These are phyloP conservation scores for Biscogniauxia marginata DNA, from an alignment of 2,329 filamentous ascomycete genomes.

Conservation along the genomic window DNA sequence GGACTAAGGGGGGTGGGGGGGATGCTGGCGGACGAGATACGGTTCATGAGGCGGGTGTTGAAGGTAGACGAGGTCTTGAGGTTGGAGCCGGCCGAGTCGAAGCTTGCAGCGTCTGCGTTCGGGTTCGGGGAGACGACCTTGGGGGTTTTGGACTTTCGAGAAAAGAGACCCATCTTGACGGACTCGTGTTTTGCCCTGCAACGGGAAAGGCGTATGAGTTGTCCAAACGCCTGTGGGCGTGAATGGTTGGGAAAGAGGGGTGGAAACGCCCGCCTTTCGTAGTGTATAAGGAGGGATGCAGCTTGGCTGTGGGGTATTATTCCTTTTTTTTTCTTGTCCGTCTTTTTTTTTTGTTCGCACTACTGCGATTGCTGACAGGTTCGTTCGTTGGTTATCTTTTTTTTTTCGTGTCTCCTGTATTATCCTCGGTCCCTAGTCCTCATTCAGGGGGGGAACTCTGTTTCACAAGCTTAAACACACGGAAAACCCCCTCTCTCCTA, in stretches of 20 bases:
- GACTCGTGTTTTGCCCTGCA: background rate
- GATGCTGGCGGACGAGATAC: slow-evolving; percentile 50
- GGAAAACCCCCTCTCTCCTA: too few species aligned
- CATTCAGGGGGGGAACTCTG: too few species aligned
- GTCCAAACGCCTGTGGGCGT: background rate
- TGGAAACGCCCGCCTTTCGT: background rate
- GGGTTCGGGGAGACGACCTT: slow-evolving; percentile 40
- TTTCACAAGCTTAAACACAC: too few species aligned
- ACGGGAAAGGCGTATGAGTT: background rate
- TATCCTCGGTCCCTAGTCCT: too few species aligned
- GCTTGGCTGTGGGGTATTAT: slow-evolving; percentile 5
- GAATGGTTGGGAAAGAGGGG: background rate
- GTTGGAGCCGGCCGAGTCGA: slow-evolving; percentile 52
- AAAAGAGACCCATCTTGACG: slow-evolving; percentile 53
- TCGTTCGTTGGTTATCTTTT: too few species aligned
- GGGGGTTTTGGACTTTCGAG: slow-evolving; percentile 53
- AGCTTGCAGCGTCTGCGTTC: slow-evolving; percentile 47
- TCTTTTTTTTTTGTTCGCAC: slow-evolving; percentile 4
- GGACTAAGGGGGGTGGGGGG: slow-evolving; percentile 50
- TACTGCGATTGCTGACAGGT: too few species aligned
- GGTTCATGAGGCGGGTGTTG: slow-evolving; percentile 43
- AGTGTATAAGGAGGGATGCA: background rate
- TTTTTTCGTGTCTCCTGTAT: too few species aligned
- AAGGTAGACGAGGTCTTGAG: slow-evolving; percentile 40
- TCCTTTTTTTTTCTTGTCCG: slow-evolving; percentile 4